Evolutionary conservation across 352 stramenopile genomes (phyloP), one percentile per base, ranked within the genome.

Genomic region (Phytopythium sindhum): DNA sequence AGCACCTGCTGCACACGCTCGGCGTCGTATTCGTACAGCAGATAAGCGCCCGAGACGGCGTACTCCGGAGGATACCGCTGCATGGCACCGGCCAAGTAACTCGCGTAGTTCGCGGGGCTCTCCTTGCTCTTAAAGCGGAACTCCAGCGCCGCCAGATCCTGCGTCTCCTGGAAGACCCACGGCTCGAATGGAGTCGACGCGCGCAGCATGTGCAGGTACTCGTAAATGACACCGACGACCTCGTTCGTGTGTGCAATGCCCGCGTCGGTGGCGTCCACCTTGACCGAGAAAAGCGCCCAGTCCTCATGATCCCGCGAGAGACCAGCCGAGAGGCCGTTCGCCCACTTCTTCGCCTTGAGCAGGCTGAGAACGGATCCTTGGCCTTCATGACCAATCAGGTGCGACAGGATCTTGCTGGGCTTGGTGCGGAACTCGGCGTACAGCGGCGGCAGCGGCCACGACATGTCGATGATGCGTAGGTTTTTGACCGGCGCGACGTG

Each of bases 341-440:
- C 83, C 81, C 81, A 91, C 57, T 91, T 84, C 31, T 87, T 70
- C 6, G 68, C 57, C 69, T 98, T 98, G 35, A 99, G 70, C 64
- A 93, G 94, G 33, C 89, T 97, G 29, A 99, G 61, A 50, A 99
- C 81, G 1, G 94, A 98, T 15, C 91, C 92, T 0, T 72, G 72
- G 23, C 90, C 94, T 86, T 99, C 97, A 69, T 99, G 94, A 0
- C 97, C 97, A 33, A 98, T 74, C 21, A 98, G 74, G 68, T 98
- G 93, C 31, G 83, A 86, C 37, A 98, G 72, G 65, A 97, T 96
- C 59, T 89, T 89, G 58, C 80, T 89, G 0, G 82, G 82, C 56
- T 88, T 91, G n/a, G 78, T 84, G 61, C 84, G 42, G 59, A 80
- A 91, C 11, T 80, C 69, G 52, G 64, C 78, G 60, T 86, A 77